phyloP scores from a whole-genome alignment of 148 eudicot species.

The Selenicereus undatus region DNA sequence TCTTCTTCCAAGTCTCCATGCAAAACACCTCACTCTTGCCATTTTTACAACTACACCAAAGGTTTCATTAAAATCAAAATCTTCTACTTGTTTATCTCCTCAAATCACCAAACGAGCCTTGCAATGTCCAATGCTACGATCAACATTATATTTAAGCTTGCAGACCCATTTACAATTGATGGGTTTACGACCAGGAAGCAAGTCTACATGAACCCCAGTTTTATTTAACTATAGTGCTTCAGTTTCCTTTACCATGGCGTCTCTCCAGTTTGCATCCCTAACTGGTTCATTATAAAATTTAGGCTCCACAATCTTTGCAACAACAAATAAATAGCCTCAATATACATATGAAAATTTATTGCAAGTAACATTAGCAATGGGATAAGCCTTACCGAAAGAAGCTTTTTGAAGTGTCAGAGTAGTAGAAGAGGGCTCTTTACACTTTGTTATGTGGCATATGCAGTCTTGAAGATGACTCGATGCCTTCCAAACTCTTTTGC shows the following conservation, averaged over 20 bases:
- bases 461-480: too few relatives aligned
- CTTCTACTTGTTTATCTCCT: neutral
- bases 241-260: slow-evolving; percentile 4
- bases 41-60: neutral
- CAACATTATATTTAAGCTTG: neutral
- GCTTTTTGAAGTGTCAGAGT: too few relatives aligned
- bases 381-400: neutral
- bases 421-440: too few relatives aligned
- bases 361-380: too few relatives aligned
- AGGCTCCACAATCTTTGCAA: neutral
- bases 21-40: neutral
- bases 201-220: neutral
- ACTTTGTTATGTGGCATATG: too few relatives aligned
- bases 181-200: neutral
- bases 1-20: too few relatives aligned
- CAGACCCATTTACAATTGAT: neutral
- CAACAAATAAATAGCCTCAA: too few relatives aligned
- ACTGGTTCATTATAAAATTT: neutral
- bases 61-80: neutral
- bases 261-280: neutral
- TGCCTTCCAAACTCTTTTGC: too few relatives aligned
- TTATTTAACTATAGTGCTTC: neutral
- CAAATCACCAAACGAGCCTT: too few relatives aligned
- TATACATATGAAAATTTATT: too few relatives aligned
- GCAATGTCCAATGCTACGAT: neutral